Evolutionary conservation across 305 asterid species (phyloP).

Genomic region (Plantago lanceolata): DNA sequence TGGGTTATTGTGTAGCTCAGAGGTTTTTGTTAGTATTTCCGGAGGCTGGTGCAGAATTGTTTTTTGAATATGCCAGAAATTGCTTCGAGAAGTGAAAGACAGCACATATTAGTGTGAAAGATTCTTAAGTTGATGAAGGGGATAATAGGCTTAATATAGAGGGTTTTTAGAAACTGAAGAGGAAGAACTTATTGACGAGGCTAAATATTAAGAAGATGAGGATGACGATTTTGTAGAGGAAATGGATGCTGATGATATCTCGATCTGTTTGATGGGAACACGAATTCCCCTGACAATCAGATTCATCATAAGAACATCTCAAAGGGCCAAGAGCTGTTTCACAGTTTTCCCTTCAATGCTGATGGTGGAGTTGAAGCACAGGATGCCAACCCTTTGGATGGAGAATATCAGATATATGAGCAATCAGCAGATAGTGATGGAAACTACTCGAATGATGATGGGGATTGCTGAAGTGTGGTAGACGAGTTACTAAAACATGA

Average conservation of each 20-base stretch:
- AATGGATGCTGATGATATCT: constrained; percentile 55
- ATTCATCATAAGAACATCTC: constrained; percentile 57
- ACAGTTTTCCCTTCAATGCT: constrained; percentile 57
- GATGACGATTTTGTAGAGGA: too few relatives aligned
- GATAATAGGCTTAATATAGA: too few relatives aligned
- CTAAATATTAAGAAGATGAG: constrained; percentile 48
- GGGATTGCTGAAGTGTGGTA: too few relatives aligned
- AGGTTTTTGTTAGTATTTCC: constrained; percentile 75
- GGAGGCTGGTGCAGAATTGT: constrained; percentile 58
- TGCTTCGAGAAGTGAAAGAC: constrained; percentile 72
- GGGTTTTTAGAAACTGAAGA: constrained; percentile 46
- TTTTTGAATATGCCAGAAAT: constrained; percentile 44
- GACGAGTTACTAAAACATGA: too few relatives aligned
- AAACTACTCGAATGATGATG: constrained; percentile 56
- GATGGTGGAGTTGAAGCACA: constrained; percentile 35
- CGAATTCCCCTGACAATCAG: constrained; percentile 36
- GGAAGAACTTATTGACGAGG: constrained; percentile 49
- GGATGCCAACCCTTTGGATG: constrained; percentile 42
- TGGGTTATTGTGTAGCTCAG: constrained; percentile 70
- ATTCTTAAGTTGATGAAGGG: constrained; percentile 42
- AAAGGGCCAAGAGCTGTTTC: constrained; percentile 71
- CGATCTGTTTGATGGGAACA: constrained; percentile 50
- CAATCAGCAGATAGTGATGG: constrained; percentile 58
- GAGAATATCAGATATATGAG: constrained; percentile 72
- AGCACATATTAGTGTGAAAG: constrained; percentile 34